phyloP scores from a whole-genome alignment of 2,329 filamentous ascomycete species.

The Neofusicoccum kwambonambiense region DNA sequence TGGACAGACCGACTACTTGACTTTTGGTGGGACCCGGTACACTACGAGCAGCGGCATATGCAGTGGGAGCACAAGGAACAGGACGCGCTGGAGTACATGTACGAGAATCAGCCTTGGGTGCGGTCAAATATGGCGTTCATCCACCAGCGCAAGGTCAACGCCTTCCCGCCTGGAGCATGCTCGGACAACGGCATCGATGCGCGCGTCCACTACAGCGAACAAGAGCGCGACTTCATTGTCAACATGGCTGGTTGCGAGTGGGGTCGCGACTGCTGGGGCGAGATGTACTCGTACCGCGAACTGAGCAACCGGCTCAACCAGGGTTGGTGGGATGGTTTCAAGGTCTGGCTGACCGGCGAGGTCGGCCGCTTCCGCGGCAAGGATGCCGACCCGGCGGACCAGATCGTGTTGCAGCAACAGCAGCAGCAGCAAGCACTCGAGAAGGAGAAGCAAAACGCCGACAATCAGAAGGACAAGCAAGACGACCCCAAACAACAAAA shows the following conservation, averaged over 20 bases:
- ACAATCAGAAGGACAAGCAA: neutral
- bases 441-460: neutral
- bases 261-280: conserved; percentile 95
- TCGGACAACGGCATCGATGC: conserved; percentile 68
- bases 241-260: conserved; percentile 99
- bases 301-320: conserved; percentile 88
- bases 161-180: conserved; percentile 88
- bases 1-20: conserved; percentile 93
- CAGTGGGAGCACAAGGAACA: conserved; percentile 99
- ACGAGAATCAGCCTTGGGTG: conserved; percentile 88
- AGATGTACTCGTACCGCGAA: conserved; percentile 95
- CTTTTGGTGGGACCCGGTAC: conserved; percentile 97
- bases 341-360: neutral
- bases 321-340: conserved; percentile 38
- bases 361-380: neutral
- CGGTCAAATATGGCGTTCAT: conserved; percentile 85
- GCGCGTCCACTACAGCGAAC: conserved; percentile 79
- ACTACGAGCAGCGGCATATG: conserved; percentile 98
- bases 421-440: neutral
- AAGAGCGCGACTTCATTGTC: conserved; percentile 87
- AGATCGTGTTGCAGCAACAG: conserved; percentile 6
- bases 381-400: neutral
- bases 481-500: neutral
- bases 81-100: conserved; percentile 89
- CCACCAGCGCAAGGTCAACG: conserved; percentile 88